phyloP scores from a whole-genome alignment of 176 grass and related monocot genomes.

The Oryza meyeriana region DNA sequence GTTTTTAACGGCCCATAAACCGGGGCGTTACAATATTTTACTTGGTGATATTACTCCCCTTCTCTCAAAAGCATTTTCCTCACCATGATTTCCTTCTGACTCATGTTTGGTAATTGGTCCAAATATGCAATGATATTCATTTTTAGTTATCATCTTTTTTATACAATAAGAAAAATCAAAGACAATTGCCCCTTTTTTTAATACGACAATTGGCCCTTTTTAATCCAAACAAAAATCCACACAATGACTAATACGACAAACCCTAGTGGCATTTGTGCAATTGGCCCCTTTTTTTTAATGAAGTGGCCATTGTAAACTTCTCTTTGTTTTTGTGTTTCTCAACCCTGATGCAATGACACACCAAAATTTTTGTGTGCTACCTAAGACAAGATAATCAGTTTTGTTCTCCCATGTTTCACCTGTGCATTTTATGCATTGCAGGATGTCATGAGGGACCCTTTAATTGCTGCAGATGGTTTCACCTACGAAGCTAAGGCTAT shows the following conservation, averaged over 20 bases:
- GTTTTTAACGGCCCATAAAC: too few relatives aligned
- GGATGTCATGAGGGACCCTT: conserved; percentile 70
- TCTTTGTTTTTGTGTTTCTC: background rate
- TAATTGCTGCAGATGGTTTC: conserved; percentile 66
- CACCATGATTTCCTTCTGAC: background rate
- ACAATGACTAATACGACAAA: too few relatives aligned
- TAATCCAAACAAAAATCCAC: too few relatives aligned
- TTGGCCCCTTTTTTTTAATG: too few relatives aligned
- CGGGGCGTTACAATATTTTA: too few relatives aligned
- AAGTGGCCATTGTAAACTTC: background rate
- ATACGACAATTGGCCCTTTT: too few relatives aligned
- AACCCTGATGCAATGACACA: background rate
- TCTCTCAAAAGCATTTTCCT: background rate
- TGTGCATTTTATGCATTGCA: conserved; percentile 30
- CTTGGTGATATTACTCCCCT: background rate
- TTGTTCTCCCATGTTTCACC: conserved; percentile 3
- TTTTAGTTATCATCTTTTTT: background rate
- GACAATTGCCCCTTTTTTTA: too few relatives aligned
- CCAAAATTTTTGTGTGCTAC: background rate
- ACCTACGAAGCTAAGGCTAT: conserved; percentile 71
- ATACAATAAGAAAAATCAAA: background rate
- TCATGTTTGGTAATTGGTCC: background rate
- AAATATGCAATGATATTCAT: background rate
- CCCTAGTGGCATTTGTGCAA: too few relatives aligned
- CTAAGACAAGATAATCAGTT: background rate